These are phyloP conservation scores for Mercurialis annua DNA, from an alignment of 345 rosid species.

Conservation along the genomic window DNA sequence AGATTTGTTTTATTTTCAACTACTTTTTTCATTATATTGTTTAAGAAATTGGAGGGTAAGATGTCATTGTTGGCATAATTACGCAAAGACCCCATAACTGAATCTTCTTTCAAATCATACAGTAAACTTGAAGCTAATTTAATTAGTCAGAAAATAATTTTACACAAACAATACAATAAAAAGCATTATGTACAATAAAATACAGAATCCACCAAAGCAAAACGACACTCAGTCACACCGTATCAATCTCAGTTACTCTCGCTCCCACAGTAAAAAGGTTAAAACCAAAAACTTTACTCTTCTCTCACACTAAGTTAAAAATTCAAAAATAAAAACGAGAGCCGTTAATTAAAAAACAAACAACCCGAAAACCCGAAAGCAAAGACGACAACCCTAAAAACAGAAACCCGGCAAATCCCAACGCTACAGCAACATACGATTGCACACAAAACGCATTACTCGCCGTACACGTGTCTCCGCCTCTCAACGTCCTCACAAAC, in stretches of 20 bases:
- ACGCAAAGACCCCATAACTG: not conserved
- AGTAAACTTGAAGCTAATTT: not conserved
- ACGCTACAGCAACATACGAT: constrained; percentile 62
- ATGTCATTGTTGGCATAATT: not conserved
- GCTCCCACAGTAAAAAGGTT: too few species aligned
- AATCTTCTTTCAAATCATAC: not conserved
- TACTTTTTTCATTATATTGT: too few species aligned
- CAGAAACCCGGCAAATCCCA: constrained; percentile 79
- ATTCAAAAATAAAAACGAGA: constrained; percentile 68
- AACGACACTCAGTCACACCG: not conserved
- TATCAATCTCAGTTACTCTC: not conserved
- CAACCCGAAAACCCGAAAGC: constrained; percentile 83
- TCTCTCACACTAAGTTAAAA: not conserved
- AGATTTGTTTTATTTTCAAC: too few species aligned
- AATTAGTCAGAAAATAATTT: not conserved
- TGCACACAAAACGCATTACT: constrained; percentile 66
- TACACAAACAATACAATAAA: not conserved
- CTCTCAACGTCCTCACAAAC: constrained; percentile 59
- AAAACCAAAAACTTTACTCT: too few species aligned
- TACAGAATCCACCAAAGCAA: not conserved
- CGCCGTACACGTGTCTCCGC: constrained; percentile 43
- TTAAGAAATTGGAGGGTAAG: not conserved
- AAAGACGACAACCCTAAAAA: constrained; percentile 66
- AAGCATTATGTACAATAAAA: constrained; percentile 2
- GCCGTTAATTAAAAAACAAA: constrained; percentile 72